A percentile compares a stretch with the other conserved stretches of the same genome.
phyloP scores from a whole-genome alignment of 2,329 filamentous ascomycete species.

The Pestalotiopsis fici region DNA sequence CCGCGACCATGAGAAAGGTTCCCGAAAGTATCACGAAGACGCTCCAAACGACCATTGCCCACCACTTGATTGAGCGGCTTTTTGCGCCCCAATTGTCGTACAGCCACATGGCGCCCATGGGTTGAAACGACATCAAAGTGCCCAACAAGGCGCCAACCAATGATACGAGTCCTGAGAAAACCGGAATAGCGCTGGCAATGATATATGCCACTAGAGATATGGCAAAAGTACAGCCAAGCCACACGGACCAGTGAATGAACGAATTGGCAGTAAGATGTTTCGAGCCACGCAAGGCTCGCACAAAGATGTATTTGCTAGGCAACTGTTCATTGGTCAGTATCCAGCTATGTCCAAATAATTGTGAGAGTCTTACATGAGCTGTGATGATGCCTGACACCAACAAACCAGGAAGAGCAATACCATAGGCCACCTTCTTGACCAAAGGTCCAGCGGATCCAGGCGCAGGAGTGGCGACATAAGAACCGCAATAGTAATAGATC shows the following conservation, averaged over 20 bases:
- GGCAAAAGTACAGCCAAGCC: constrained; percentile 28
- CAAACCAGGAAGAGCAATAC: neutral
- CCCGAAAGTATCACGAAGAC: constrained; percentile 36
- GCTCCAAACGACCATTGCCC: constrained; percentile 20
- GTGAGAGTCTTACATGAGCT: neutral
- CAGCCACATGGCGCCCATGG: constrained; percentile 42
- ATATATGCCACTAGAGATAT: constrained; percentile 26
- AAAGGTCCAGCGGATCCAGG: neutral
- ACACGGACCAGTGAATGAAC: constrained; percentile 27
- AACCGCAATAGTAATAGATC: neutral
- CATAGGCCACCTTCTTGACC: constrained; percentile 5
- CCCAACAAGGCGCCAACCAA: constrained; percentile 29
- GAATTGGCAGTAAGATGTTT: constrained; percentile 28
- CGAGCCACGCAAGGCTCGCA: constrained; percentile 27
- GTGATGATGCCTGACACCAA: neutral
- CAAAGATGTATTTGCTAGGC: constrained; percentile 29
- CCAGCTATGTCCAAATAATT: neutral
- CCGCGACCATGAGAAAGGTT: constrained; percentile 42
- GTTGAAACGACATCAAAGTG: constrained; percentile 24
- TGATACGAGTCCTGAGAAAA: constrained; percentile 29
- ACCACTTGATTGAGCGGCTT: constrained; percentile 14
- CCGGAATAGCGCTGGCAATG: constrained; percentile 26
- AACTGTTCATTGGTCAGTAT: neutral
- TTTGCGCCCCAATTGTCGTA: constrained; percentile 38
- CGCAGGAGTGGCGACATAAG: neutral